phyloP scores from a whole-genome alignment of 108 stramenopile genomes.

The Nannochloropsis salina region DNA sequence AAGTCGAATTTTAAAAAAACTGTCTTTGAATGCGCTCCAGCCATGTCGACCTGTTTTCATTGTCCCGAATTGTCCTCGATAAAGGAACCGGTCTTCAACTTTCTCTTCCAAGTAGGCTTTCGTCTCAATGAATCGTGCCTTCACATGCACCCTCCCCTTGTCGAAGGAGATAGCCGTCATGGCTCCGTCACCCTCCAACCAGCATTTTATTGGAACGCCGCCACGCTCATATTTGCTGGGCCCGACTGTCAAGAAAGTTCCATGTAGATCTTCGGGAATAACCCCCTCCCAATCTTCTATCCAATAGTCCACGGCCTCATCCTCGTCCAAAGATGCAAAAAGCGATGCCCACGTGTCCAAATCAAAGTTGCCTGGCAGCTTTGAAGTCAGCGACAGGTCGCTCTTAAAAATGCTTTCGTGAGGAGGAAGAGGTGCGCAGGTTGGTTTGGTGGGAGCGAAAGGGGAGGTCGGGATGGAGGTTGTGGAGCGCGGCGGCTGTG shows the following conservation, averaged over 20 bases:
- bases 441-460: background rate
- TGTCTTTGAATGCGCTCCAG: background rate
- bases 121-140: background rate
- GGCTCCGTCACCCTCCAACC: slow-evolving; percentile 1
- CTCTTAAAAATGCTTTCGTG: background rate
- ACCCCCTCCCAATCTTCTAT: background rate
- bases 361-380: background rate
- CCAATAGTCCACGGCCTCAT: background rate
- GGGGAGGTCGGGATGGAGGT: background rate
- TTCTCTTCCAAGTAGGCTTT: slow-evolving; percentile 13
- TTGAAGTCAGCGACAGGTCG: background rate
- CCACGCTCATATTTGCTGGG: slow-evolving; percentile 19
- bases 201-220: background rate
- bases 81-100: background rate
- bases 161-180: background rate
- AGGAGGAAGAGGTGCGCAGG: background rate
- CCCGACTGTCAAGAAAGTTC: background rate
- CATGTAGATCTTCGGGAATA: background rate
- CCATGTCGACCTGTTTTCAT: background rate
- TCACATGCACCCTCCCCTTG: background rate
- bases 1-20: background rate
- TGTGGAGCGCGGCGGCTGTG: background rate
- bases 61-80: slow-evolving; percentile 4
- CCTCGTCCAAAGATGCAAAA: background rate
- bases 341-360: background rate